phyloP scores from a whole-genome alignment of 1,284 basidiomycete species.

The Melampsora americana region DNA sequence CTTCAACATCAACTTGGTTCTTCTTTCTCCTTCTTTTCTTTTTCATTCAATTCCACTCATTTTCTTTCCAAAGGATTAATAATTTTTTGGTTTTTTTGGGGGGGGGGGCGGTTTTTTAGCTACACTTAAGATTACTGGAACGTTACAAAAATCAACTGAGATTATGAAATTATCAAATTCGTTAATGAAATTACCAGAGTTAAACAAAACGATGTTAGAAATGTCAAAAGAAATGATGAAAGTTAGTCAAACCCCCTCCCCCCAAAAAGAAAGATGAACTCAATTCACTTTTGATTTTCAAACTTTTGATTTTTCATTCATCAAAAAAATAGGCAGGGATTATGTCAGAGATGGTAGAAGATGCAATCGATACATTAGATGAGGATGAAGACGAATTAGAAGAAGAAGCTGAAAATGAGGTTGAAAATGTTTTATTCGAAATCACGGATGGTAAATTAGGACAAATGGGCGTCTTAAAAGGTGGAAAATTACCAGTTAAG shows the following conservation, averaged over 20 bases:
- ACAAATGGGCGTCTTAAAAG: slow-evolving; percentile 67
- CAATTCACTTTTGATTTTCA: too few species aligned
- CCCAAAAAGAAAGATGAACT: too few species aligned
- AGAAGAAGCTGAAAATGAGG: slow-evolving; percentile 93
- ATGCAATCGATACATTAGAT: slow-evolving; percentile 55
- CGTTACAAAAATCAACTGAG: slow-evolving; percentile 93
- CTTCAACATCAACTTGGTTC: slow-evolving; percentile 87
- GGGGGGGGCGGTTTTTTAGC: slow-evolving; percentile 60
- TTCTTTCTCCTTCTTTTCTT: slow-evolving; percentile 50
- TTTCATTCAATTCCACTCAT: too few species aligned
- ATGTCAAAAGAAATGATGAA: slow-evolving; percentile 99
- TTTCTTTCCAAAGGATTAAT: too few species aligned
- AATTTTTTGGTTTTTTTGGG: not conserved
- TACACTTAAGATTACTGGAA: slow-evolving; percentile 93
- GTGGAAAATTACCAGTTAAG: slow-evolving; percentile 74
- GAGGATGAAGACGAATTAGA: slow-evolving; percentile 75
- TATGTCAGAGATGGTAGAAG: slow-evolving; percentile 57
- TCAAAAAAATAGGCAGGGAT: slow-evolving; percentile 56
- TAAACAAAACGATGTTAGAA: slow-evolving; percentile 87
- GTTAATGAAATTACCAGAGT: slow-evolving; percentile 85
- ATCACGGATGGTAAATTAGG: slow-evolving; percentile 94
- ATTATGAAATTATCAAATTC: slow-evolving; percentile 98
- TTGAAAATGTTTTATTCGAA: slow-evolving; percentile 93
- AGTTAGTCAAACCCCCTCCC: slow-evolving; percentile 57
- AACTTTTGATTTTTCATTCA: slow-evolving; percentile 23